Base-by-base conservation (phyloP, 108 stramenopile species). In the Aureococcus anophagefferens region DNA sequence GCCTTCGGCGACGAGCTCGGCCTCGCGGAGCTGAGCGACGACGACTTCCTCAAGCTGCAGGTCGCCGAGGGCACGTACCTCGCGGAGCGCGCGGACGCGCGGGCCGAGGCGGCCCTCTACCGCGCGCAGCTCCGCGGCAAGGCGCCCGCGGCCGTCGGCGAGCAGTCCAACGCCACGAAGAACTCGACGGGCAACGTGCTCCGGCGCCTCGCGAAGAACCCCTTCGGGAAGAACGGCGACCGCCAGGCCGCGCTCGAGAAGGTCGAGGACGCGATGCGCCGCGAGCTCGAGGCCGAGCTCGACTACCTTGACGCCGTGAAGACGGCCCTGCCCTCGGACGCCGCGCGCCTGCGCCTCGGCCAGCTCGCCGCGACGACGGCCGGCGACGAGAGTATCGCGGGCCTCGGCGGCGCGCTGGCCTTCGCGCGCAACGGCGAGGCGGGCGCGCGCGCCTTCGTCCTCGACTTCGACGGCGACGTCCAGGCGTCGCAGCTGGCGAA, bases 381-480 rank as follows among this genome's bases (percentile, higher is more conserved):
- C 7, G 16, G 21, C 4, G n/a, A n/a, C n/a, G n/a, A n/a, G n/a
- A n/a, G n/a, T n/a, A 13, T 65, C 64, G n/a, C 28, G 64, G 14
- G 35, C 67, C 14, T 33, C 37, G 18, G 36, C 5, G 35, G 35
- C 35, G 37, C 67, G 11, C 9, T 35, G 4, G 4, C 16, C 21
- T 44, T 35, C 40, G 9, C 13, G 40, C 40, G 40, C 40, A 44
- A 44, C 40, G 5, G 9, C 40, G 13, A 5, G 40, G 40, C 9
- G 18, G 30, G 17, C 11, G 35, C 4, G 1, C 73, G 77, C n/a
- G 74, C 91, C 0, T 95, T 78, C 70, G 90, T 95, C 0, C 81
- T 88, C 29, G 68, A 82, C 13, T 95, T 95, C 70, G 84, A 88
- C 13, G 94, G 94, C 32, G 94, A 95, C 75, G 84, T 88, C 1